These are phyloP conservation scores for Agapanthus africanus DNA, from an alignment of 106 monocot genomes.

Conservation along the genomic window DNA sequence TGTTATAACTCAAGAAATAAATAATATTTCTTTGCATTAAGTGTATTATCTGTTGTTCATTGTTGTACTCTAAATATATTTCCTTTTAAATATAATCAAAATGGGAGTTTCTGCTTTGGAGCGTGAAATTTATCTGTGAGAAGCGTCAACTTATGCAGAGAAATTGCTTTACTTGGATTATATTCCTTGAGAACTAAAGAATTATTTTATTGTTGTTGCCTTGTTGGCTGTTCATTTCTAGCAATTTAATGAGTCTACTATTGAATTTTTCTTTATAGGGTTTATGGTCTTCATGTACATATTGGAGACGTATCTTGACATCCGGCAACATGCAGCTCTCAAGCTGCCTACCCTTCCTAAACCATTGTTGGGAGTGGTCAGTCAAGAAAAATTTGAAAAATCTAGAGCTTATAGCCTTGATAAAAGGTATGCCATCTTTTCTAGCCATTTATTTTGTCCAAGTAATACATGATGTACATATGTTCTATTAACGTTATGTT, in stretches of 20 bases:
- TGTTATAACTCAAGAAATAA: too few species aligned
- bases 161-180: neutral
- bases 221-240: neutral
- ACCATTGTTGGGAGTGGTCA: constrained; percentile 65
- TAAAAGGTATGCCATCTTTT: constrained; percentile 54
- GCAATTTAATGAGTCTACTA: neutral
- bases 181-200: neutral
- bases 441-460: constrained; percentile 3
- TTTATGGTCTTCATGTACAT: constrained; percentile 88
- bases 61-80: neutral
- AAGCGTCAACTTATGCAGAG: neutral
- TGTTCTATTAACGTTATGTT: neutral
- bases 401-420: constrained; percentile 92
- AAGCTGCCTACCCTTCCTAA: constrained; percentile 74
- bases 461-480: constrained; percentile 20
- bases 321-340: constrained; percentile 75
- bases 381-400: constrained; percentile 74
- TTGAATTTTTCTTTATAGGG: constrained; percentile 31
- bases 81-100: neutral
- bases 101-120: neutral
- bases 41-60: neutral
- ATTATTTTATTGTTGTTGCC: too few species aligned
- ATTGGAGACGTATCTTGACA: constrained; percentile 91
- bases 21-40: neutral
- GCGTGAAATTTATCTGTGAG: neutral